Percentiles rank a stretch among this genome's conserved stretches.
Evolutionary conservation across 2,329 filamentous ascomycete genomes (phyloP).

Genomic region (Sclerotinia nivalis): DNA sequence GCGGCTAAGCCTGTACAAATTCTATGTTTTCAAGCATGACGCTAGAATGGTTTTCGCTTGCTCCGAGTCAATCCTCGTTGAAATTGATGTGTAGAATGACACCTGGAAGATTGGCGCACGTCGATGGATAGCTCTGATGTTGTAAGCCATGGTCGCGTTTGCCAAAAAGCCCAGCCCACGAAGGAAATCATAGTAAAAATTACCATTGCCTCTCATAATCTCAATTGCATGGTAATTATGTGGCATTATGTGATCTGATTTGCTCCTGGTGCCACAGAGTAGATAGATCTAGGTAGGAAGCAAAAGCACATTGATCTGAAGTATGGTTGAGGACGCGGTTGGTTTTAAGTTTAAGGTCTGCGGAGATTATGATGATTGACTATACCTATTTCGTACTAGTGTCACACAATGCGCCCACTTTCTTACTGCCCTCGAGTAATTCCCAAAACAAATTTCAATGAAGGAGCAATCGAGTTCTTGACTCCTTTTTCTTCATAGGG

Average conservation of each 20-base stretch:
- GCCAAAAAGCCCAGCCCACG: not conserved
- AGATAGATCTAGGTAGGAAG: too few relatives aligned
- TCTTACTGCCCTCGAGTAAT: too few relatives aligned
- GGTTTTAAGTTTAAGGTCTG: not conserved
- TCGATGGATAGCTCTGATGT: not conserved
- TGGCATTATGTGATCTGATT: not conserved
- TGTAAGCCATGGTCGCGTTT: not conserved
- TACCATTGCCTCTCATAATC: too few relatives aligned
- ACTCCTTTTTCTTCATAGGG: not conserved
- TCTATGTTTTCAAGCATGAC: not conserved
- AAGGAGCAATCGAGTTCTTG: not conserved
- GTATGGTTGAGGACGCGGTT: not conserved
- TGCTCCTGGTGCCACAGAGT: not conserved
- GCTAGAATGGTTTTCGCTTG: too few relatives aligned
- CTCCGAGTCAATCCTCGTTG: accelerated
- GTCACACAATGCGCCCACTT: too few relatives aligned
- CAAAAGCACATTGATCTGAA: too few relatives aligned
- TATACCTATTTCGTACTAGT: not conserved
- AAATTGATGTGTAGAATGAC: not conserved
- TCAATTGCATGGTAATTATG: not conserved
- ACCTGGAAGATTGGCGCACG: not conserved
- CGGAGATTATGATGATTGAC: too few relatives aligned
- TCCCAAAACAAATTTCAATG: not conserved
- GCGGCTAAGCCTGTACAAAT: accelerated
- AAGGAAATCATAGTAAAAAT: not conserved